A percentile compares a stretch with the other conserved stretches of the same genome.
Conservation (phyloP, 352 stramenopile species). For the Pythium diclinum region DNA sequence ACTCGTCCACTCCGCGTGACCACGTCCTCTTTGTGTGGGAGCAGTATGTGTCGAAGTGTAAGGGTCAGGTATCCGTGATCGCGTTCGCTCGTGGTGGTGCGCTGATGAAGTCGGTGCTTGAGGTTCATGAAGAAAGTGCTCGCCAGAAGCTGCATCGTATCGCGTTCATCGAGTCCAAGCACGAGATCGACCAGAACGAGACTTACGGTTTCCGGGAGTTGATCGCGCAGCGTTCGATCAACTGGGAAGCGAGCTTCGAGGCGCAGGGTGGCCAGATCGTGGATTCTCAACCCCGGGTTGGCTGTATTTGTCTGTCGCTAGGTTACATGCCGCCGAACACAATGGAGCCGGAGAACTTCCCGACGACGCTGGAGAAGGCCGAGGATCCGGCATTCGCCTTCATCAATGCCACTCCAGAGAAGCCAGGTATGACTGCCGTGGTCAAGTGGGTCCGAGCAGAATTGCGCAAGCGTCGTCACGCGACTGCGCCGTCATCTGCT, state of each 20-base stretch:
- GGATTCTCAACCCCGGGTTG: conserved; percentile 80
- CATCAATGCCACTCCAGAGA: conserved; percentile 67
- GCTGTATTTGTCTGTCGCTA: conserved; percentile 84
- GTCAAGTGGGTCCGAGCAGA: conserved; percentile 75
- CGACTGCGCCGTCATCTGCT: conserved; percentile 12
- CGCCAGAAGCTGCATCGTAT: conserved; percentile 82
- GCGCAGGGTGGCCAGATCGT: conserved; percentile 82
- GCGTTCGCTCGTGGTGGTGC: conserved; percentile 78
- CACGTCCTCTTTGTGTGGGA: conserved; percentile 89
- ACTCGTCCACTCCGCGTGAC: conserved; percentile 80
- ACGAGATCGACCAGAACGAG: conserved; percentile 81
- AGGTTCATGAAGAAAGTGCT: conserved; percentile 68
- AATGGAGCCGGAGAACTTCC: conserved; percentile 61
- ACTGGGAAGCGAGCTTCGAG: conserved; percentile 86
- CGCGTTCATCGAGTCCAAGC: conserved; percentile 85
- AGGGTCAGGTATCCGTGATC: conserved; percentile 82
- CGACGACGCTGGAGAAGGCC: conserved; percentile 71
- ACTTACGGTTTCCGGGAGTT: conserved; percentile 75
- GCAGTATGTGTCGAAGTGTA: conserved; percentile 74
- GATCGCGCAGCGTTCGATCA: conserved; percentile 81
- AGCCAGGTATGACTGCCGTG: conserved; percentile 83
- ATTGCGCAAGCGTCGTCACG: conserved; percentile 43
- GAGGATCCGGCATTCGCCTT: conserved; percentile 84
- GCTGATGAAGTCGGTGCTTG: conserved; percentile 80
- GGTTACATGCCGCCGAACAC: conserved; percentile 65